Base-by-base conservation (phyloP, 352 stramenopile species). In the Phytophthora pinifolia region DNA sequence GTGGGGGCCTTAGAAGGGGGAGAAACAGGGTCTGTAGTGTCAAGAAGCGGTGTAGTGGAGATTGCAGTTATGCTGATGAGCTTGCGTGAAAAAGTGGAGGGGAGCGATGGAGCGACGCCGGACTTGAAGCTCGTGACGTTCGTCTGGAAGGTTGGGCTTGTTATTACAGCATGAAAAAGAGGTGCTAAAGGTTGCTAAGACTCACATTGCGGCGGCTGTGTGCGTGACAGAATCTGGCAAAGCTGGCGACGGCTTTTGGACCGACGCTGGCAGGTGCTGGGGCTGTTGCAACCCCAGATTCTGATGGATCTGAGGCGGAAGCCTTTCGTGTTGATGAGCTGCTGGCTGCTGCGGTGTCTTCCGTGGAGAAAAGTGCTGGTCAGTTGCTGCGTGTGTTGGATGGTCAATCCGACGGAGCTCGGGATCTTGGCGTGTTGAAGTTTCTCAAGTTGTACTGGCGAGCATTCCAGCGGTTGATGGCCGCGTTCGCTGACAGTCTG, bases 381-480 rank as follows among this genome's bases (percentile, higher is more conserved):
- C 50, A 62, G 22, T 30, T 73, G 14, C 48, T 67, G 20, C 20
- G n/a, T 14, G 46, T 9, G 34, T 51, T 44, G 41, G 46, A 53
- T 55, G 46, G 14, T 18, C 15, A 35, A 7, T 22, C 18, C 38
- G 36, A 18, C 7, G 38, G 3, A 27, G 17, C 15, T 9, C n/a
- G 17, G 17, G 46, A 60, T 44, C 35, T 56, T 20, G 25, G 36
- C n/a, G 46, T 38, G 2, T 34, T 89, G 6, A 75, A 76, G 58
- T 67, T 81, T 44, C 45, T 87, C 9, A 72, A 78, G 15, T 52
- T 89, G 12, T 84, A 79, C 32, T 74, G 77, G 66, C 67, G 76
- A 13, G 79, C 74, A 14, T 84, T 89, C 47, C 74, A 87, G 46
- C 76, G 79, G 14, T 70, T 87, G 32, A 67, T 83, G 15, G 34